Conservation (phyloP, 2,329 filamentous ascomycete species). For the Fusarium mundagurra region DNA sequence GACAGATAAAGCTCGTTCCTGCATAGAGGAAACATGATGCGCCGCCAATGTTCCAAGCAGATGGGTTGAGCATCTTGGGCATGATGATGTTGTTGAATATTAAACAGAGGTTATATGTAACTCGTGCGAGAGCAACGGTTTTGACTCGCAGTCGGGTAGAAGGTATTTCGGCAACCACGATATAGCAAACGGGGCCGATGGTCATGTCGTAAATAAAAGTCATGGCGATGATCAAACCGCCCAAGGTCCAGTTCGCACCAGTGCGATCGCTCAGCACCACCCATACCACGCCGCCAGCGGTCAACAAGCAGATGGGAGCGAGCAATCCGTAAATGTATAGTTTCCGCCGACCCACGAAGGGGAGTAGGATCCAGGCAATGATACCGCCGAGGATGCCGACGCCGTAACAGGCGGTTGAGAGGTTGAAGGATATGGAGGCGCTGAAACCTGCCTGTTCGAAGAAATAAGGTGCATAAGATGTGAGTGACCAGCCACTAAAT, state of each 20-base stretch:
- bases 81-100: slow-evolving; percentile 44
- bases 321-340: slow-evolving; percentile 52
- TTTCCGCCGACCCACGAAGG: slow-evolving; percentile 51
- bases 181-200: slow-evolving; percentile 44
- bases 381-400: slow-evolving; percentile 54
- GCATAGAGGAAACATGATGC: slow-evolving; percentile 41
- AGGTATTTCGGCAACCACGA: slow-evolving; percentile 52
- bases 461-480: slow-evolving; percentile 50
- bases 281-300: slow-evolving; percentile 52
- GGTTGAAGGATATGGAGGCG: slow-evolving; percentile 49
- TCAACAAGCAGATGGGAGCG: slow-evolving; percentile 44
- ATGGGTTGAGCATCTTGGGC: slow-evolving; percentile 44
- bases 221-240: slow-evolving; percentile 53
- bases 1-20: slow-evolving; percentile 32
- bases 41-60: slow-evolving; percentile 40
- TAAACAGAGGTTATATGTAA: slow-evolving; percentile 35
- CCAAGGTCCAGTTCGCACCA: slow-evolving; percentile 49
- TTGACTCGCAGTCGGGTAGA: slow-evolving; percentile 53
- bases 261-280: slow-evolving; percentile 40
- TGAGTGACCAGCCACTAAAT: slow-evolving; percentile 38
- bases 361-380: slow-evolving; percentile 52
- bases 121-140: slow-evolving; percentile 52
- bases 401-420: slow-evolving; percentile 52
- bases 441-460: slow-evolving; percentile 54
- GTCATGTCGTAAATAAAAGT: slow-evolving; percentile 50